These are phyloP conservation scores for Penicillium aurantiogriseum DNA, from an alignment of 2,329 filamentous ascomycete species.

Conservation along the genomic window DNA sequence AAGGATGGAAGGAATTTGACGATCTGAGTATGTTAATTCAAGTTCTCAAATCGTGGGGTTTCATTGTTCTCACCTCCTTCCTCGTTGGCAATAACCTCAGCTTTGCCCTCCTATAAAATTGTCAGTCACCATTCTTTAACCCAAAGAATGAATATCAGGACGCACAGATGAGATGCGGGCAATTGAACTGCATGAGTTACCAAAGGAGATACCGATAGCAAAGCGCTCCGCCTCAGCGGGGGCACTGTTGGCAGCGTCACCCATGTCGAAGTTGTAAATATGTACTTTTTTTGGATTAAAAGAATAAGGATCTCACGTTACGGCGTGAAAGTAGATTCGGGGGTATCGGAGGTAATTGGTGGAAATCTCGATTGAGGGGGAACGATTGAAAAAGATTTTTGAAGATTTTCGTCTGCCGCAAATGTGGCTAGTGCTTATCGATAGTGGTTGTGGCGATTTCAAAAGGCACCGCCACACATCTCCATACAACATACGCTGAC, in stretches of 20 bases:
- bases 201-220: slow-evolving; percentile 94
- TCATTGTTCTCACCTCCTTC: slow-evolving; percentile 70
- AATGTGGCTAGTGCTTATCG: slow-evolving; percentile 39
- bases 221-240: slow-evolving; percentile 52
- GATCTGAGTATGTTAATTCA: slow-evolving; percentile 59
- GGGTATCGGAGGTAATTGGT: slow-evolving; percentile 21
- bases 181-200: slow-evolving; percentile 98
- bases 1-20: slow-evolving; percentile 90
- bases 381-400: slow-evolving; percentile 37
- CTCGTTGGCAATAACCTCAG: slow-evolving; percentile 97
- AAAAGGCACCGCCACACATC: neutral
- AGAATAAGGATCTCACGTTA: slow-evolving; percentile 15
- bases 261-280: slow-evolving; percentile 38
- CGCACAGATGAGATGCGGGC: slow-evolving; percentile 71
- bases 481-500: too few relatives aligned
- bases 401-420: slow-evolving; percentile 31
- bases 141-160: slow-evolving; percentile 4
- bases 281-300: slow-evolving; percentile 12
- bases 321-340: slow-evolving; percentile 15
- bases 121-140: slow-evolving; percentile 9
- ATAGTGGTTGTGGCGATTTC: slow-evolving; percentile 31
- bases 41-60: slow-evolving; percentile 7
- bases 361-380: slow-evolving; percentile 24
- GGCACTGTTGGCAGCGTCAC: slow-evolving; percentile 55
- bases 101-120: slow-evolving; percentile 71